phyloP scores from a whole-genome alignment of 192 early-diverging fungal species.

The Coemansia sp. region DNA sequence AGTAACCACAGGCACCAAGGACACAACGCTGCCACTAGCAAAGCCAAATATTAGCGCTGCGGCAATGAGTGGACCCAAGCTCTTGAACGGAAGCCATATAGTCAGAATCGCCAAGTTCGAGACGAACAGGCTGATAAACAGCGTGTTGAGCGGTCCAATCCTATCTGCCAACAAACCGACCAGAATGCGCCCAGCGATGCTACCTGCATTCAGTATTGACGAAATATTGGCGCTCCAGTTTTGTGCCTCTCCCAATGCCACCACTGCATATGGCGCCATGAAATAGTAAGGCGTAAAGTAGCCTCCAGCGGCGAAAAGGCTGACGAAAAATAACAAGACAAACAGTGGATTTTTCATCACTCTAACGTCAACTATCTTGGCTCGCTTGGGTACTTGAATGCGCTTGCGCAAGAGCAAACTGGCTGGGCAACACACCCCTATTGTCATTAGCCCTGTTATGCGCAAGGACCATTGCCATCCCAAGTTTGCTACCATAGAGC shows the following conservation, averaged over 20 bases:
- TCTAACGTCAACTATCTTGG: slow-evolving; percentile 26
- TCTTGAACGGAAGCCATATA: slow-evolving; percentile 38
- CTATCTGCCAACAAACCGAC: slow-evolving; percentile 24
- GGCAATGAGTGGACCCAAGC: slow-evolving; percentile 8
- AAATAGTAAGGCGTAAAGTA: slow-evolving; percentile 32
- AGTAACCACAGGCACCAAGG: slow-evolving; percentile 27
- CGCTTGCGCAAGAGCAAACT: slow-evolving; percentile 33
- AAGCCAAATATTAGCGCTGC: slow-evolving; percentile 34
- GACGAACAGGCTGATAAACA: slow-evolving; percentile 9
- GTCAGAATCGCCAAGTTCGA: slow-evolving; percentile 21
- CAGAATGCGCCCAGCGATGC: slow-evolving; percentile 26
- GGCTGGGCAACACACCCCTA: slow-evolving; percentile 6
- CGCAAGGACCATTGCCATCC: slow-evolving; percentile 71
- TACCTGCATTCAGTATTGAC: slow-evolving; percentile 34
- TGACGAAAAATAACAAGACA: slow-evolving; percentile 23
- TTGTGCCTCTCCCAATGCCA: background rate
- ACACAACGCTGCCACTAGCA: slow-evolving; percentile 27
- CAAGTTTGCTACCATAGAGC: slow-evolving; percentile 58
- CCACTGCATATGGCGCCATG: slow-evolving; percentile 34
- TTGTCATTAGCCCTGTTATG: slow-evolving; percentile 61
- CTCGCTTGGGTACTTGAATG: slow-evolving; percentile 15
- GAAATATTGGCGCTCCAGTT: slow-evolving; percentile 38
- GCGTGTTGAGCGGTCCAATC: slow-evolving; percentile 28
- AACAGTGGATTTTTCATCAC: slow-evolving; percentile 22
- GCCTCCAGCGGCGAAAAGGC: slow-evolving; percentile 19